A percentile compares a stretch with the other conserved stretches of the same genome.
Conservation (phyloP, 1,284 basidiomycete species). For the Rhizopogon hawkerae region DNA sequence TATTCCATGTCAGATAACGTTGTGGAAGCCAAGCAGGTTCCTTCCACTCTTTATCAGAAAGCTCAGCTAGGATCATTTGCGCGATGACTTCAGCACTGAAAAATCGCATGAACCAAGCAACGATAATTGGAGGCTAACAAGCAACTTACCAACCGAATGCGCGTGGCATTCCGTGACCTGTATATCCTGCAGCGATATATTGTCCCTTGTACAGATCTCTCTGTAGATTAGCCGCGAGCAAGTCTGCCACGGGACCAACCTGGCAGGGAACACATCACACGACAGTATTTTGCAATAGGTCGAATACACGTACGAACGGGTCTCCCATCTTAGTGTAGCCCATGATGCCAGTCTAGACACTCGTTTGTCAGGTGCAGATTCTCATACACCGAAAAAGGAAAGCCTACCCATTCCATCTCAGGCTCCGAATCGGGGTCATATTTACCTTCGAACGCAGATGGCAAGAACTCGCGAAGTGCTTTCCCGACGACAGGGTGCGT, state of each 20-base stretch:
- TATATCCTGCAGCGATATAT: slow-evolving; percentile 68
- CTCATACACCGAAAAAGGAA: neutral
- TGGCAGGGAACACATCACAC: slow-evolving; percentile 20
- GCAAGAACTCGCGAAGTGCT: slow-evolving; percentile 50
- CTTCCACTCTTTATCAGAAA: slow-evolving; percentile 37
- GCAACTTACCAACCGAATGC: slow-evolving; percentile 57
- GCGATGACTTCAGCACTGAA: slow-evolving; percentile 58
- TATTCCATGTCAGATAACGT: slow-evolving; percentile 45
- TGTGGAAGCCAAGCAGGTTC: slow-evolving; percentile 56
- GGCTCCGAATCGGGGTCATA: slow-evolving; percentile 32
- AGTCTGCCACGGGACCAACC: slow-evolving; percentile 45
- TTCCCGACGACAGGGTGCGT: slow-evolving; percentile 41
- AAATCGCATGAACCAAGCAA: slow-evolving; percentile 1
- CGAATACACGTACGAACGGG: slow-evolving; percentile 52
- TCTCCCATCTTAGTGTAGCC: slow-evolving; percentile 57
- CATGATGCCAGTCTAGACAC: slow-evolving; percentile 70
- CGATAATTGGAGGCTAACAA: neutral
- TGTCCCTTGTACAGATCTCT: slow-evolving; percentile 35
- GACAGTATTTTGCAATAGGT: neutral
- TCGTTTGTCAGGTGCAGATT: neutral
- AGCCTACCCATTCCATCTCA: slow-evolving; percentile 69
- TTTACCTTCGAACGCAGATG: slow-evolving; percentile 47
- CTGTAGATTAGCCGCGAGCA: neutral
- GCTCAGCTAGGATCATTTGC: slow-evolving; percentile 53
- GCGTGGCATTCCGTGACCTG: slow-evolving; percentile 77